phyloP scores from a whole-genome alignment of 805 yeast species.

The Lipomyces mesembrius region DNA sequence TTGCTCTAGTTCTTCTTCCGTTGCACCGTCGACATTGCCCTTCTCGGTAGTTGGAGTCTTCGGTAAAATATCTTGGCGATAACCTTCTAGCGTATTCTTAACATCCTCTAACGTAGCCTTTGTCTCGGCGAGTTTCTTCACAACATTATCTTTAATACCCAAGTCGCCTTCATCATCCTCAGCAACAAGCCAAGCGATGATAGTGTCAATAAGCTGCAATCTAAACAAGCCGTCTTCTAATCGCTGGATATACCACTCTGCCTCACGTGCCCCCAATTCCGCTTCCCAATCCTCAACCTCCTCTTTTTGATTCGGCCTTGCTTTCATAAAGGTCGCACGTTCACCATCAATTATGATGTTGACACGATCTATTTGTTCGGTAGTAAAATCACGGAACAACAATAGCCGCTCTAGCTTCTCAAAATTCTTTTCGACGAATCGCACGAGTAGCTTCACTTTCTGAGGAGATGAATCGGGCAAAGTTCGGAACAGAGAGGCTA shows the following conservation, averaged over 20 bases:
- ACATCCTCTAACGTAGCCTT: constrained; percentile 14
- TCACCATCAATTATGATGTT: constrained; percentile 21
- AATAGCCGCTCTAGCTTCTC: constrained; percentile 32
- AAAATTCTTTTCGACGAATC: constrained; percentile 36
- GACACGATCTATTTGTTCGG: constrained; percentile 16
- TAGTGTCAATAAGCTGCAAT: constrained; percentile 32
- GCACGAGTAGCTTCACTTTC: constrained; percentile 32
- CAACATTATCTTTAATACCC: constrained; percentile 20
- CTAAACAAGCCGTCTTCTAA: constrained; percentile 33
- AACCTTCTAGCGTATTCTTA: constrained; percentile 24
- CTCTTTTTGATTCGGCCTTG: constrained; percentile 18
- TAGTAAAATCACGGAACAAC: constrained; percentile 12
- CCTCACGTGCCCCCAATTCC: constrained; percentile 28
- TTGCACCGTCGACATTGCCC: constrained; percentile 16
- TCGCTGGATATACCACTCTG: constrained; percentile 36
- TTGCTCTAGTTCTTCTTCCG: constrained; percentile 29
- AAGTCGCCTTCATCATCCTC: constrained; percentile 36
- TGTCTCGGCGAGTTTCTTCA: constrained; percentile 1
- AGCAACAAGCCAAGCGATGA: constrained; percentile 38
- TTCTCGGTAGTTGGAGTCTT: constrained; percentile 28
- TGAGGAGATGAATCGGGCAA: constrained; percentile 35
- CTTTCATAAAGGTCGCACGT: constrained; percentile 19
- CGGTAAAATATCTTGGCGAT: constrained; percentile 22
- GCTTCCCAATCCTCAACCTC: constrained; percentile 25
- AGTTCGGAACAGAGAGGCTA: constrained; percentile 35